Evolutionary conservation across 148 eudicot genomes (phyloP).

Genomic region (Rhododendron vialii): DNA sequence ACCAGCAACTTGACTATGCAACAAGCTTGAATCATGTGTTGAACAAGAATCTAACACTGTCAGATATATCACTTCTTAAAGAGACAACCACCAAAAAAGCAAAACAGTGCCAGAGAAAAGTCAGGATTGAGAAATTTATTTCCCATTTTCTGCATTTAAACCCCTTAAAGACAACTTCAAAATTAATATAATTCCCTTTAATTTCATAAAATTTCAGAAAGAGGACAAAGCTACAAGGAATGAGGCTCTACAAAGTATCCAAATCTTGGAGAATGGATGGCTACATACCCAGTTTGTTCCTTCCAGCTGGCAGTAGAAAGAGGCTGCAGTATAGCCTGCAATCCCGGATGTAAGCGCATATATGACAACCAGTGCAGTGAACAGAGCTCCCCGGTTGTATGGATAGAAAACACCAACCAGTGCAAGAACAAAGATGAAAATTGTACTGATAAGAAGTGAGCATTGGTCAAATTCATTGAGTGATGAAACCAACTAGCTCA

Average conservation of each 20-base stretch:
- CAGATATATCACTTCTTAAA: background rate
- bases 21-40: background rate
- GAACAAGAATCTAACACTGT: background rate
- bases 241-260: background rate
- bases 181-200: too few species aligned
- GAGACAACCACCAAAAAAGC: background rate
- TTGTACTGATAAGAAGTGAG: constrained; percentile 21
- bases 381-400: constrained; percentile 53
- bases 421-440: constrained; percentile 38
- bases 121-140: background rate
- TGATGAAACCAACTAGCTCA: background rate
- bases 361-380: constrained; percentile 48
- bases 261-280: background rate
- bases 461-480: background rate
- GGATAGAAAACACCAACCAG: constrained; percentile 55
- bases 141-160: background rate
- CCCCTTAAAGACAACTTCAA: background rate
- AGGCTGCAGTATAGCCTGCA: constrained; percentile 50
- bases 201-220: background rate
- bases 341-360: constrained; percentile 55
- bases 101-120: background rate
- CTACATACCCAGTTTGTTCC: constrained; percentile 49
- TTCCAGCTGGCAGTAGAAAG: constrained; percentile 47
- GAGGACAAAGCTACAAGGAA: background rate
- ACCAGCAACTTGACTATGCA: background rate